Base-by-base conservation (phyloP, 371 early-diverging fungal genomes). In the Sporodiniella umbellata region DNA sequence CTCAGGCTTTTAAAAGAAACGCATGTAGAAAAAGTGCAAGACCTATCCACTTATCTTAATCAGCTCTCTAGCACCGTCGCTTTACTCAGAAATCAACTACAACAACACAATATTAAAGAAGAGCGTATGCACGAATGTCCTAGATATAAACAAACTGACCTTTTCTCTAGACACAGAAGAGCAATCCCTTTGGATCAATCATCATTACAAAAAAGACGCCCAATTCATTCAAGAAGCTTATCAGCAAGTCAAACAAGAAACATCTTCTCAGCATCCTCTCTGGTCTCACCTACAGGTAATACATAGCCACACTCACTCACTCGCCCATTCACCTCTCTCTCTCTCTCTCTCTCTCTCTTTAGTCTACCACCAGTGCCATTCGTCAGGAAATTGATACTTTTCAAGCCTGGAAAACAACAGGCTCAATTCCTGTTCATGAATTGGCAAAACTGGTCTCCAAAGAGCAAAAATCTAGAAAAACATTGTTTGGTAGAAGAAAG, bases 11-110 rank as follows among this genome's bases (percentile, higher is more conserved):
- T 69, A 2, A 73, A 73, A 38, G 54, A 73, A 21, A 28, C 55
- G 0, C 70, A 73, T 52, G 38, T 69, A 4, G 58, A 61, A 15
- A 73, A 73, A 31, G 42, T 66, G 2, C 70, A 73, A 46, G 33
- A 46, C 15, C 48, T 66, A 39, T 57, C 70, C 1, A 30, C 47
- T n/a, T 28, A 60, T 3, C 39, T 73, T 26, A 60, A 62, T n/a
- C 60, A 58, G 0, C 40, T 66, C 21, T 59, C 62, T 21, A 33
- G 39, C 8, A 64, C 43, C 2, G 42, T 59, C 10, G 46, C 31
- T 7, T 48, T 39, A 2, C 42, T 72, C 28, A 47, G 56, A 30
- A 42, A 58, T 1, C 60, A 60, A 48, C 37, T 72, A 24, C 37
- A 43, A 22, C 33, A 56, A 6, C 49, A 72, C 46, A 33, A 50